Evolutionary conservation across 257 asterid genomes (phyloP).

Genomic region (Solanum habrochaites): DNA sequence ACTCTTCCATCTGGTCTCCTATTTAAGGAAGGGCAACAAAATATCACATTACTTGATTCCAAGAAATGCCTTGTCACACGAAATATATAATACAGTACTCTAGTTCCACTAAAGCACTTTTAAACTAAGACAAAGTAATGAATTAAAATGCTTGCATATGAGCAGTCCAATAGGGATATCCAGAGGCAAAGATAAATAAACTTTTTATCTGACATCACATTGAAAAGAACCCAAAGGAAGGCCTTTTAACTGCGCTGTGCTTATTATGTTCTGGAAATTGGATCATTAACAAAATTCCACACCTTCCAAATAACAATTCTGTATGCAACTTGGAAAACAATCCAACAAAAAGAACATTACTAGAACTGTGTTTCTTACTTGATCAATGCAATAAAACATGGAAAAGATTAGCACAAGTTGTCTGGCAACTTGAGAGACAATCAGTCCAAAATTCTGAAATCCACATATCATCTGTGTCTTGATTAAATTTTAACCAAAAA

Average conservation of each 20-base stretch:
- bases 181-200: neutral
- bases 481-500: neutral
- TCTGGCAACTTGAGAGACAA: neutral
- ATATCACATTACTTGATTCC: neutral
- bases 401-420: neutral
- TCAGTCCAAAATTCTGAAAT: neutral
- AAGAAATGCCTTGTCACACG: neutral
- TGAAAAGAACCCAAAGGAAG: neutral
- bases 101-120: neutral
- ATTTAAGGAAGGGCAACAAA: neutral
- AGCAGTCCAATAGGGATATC: neutral
- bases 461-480: neutral
- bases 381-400: neutral
- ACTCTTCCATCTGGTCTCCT: slow-evolving; percentile 35
- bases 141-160: neutral
- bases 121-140: neutral
- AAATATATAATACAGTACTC: neutral
- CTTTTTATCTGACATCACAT: neutral
- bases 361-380: neutral
- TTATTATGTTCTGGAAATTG: neutral
- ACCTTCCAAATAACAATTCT: neutral
- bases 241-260: neutral
- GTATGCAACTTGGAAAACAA: neutral
- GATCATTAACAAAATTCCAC: neutral
- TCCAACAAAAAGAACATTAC: neutral